phyloP scores from a whole-genome alignment of 805 yeast species.

The Blastobotrys americana region DNA sequence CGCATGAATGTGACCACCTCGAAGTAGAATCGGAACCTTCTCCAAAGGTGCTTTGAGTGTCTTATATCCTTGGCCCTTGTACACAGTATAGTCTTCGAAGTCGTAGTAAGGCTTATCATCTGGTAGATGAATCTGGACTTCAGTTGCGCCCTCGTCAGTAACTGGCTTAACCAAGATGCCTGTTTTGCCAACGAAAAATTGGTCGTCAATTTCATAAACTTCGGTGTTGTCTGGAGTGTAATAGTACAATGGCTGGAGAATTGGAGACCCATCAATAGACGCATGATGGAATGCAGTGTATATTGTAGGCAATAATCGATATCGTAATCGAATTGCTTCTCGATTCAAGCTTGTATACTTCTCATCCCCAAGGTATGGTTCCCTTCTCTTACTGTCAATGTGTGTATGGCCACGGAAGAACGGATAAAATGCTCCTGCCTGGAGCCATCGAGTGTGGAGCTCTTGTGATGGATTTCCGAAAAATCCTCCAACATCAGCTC shows the following conservation, averaged over 20 bases:
- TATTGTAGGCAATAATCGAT: conserved; percentile 65
- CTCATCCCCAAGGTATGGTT: conserved; percentile 81
- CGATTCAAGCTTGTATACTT: conserved; percentile 61
- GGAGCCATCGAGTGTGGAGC: conserved; percentile 87
- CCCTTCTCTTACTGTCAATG: conserved; percentile 85
- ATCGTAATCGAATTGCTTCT: conserved; percentile 67
- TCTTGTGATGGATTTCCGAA: conserved; percentile 84
- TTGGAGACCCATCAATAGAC: conserved; percentile 55
- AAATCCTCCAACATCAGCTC: conserved; percentile 97
- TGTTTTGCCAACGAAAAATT: conserved; percentile 66
- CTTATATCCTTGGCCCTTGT: conserved; percentile 8
- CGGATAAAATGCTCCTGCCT: conserved; percentile 92
- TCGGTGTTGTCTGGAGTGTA: conserved; percentile 33
- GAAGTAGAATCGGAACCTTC: conserved; percentile 62
- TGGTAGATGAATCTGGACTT: conserved; percentile 45
- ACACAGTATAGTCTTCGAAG: conserved; percentile 16
- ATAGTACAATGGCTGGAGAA: conserved; percentile 38
- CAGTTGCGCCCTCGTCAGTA: conserved; percentile 43
- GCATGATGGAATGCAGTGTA: conserved; percentile 74
- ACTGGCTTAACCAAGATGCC: conserved; percentile 80
- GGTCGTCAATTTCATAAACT: conserved; percentile 63
- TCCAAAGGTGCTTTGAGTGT: conserved; percentile 30
- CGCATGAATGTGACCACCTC: conserved; percentile 69
- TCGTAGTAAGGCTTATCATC: conserved; percentile 33
- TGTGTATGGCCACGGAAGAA: conserved; percentile 97